phyloP scores from a whole-genome alignment of 2,329 filamentous ascomycete genomes.

The Alternaria consortialis region DNA sequence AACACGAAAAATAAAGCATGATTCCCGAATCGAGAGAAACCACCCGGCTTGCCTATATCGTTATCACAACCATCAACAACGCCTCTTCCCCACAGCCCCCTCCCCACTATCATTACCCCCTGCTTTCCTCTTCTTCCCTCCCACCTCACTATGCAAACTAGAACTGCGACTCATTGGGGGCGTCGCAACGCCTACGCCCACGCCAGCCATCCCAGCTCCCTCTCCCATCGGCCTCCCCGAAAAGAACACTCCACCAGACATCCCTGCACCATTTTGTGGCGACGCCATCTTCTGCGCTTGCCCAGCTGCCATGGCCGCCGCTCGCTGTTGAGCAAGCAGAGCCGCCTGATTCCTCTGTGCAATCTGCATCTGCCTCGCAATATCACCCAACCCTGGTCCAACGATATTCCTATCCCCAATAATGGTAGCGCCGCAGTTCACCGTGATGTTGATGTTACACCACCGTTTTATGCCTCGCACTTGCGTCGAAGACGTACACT shows the following conservation, averaged over 20 bases:
- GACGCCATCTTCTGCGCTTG: slow-evolving; percentile 15
- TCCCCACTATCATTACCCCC: slow-evolving; percentile 30
- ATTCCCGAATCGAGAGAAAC: neutral
- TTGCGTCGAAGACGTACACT: slow-evolving; percentile 15
- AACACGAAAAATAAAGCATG: neutral
- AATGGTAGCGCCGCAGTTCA: slow-evolving; percentile 48
- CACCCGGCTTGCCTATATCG: too few relatives aligned
- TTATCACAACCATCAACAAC: slow-evolving; percentile 20
- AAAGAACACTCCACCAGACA: slow-evolving; percentile 7
- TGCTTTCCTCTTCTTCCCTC: slow-evolving; percentile 41
- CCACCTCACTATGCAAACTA: slow-evolving; percentile 33
- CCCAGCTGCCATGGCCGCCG: neutral
- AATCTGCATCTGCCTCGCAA: slow-evolving; percentile 46
- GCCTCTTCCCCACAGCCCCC: slow-evolving; percentile 28
- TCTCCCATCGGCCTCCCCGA: slow-evolving; percentile 2
- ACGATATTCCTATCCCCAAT: slow-evolving; percentile 49
- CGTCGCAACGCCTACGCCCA: slow-evolving; percentile 15
- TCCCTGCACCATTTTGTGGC: neutral
- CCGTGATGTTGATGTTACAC: slow-evolving; percentile 41
- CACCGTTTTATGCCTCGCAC: slow-evolving; percentile 16
- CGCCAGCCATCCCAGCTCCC: too few relatives aligned
- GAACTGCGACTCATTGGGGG: slow-evolving; percentile 44
- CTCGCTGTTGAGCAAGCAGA: slow-evolving; percentile 24
- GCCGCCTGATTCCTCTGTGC: slow-evolving; percentile 37
- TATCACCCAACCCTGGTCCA: slow-evolving; percentile 44